Evolutionary conservation across 164 flowering plant genomes (phyloP).

Genomic region (Kingdonia uniflora): DNA sequence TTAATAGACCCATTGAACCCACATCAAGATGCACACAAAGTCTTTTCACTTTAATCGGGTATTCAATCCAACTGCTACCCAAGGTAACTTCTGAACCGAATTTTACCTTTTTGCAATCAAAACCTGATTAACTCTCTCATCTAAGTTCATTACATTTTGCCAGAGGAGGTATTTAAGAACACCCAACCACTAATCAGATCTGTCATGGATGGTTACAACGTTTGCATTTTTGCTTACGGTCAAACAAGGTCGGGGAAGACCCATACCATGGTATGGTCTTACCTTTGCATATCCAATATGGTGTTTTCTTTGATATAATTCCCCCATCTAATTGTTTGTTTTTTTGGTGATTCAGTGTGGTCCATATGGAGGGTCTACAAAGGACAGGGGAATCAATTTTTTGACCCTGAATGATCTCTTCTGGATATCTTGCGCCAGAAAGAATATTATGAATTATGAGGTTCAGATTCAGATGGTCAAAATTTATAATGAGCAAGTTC

Average conservation of each 20-base stretch:
- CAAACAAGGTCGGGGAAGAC: too few relatives aligned
- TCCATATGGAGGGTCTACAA: conserved; percentile 36
- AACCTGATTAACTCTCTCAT: conserved; percentile 5
- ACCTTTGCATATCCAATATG: not conserved
- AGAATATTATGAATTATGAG: conserved; percentile 41
- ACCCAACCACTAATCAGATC: conserved; percentile 77
- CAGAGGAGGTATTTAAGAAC: conserved; percentile 68
- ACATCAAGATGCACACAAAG: conserved; percentile 43
- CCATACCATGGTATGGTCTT: too few relatives aligned
- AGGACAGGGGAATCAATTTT: conserved; percentile 66
- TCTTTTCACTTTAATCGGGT: conserved; percentile 64
- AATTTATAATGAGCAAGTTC: conserved; percentile 85
- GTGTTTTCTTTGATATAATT: not conserved
- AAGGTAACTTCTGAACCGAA: conserved; percentile 34
- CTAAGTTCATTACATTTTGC: conserved; percentile 3
- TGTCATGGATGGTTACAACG: conserved; percentile 94
- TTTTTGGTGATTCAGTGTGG: conserved; percentile 51
- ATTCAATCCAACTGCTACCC: conserved; percentile 66
- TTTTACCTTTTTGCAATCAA: too few relatives aligned
- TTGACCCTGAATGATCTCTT: conserved; percentile 76
- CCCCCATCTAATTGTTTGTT: not conserved
- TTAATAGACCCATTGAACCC: conserved; percentile 54
- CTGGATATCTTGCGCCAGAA: conserved; percentile 40
- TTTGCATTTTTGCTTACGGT: conserved; percentile 92
- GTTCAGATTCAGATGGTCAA: conserved; percentile 86